These are phyloP conservation scores for Leccinum truebloodii DNA, from an alignment of 768 basidiomycete species.

Conservation along the genomic window DNA sequence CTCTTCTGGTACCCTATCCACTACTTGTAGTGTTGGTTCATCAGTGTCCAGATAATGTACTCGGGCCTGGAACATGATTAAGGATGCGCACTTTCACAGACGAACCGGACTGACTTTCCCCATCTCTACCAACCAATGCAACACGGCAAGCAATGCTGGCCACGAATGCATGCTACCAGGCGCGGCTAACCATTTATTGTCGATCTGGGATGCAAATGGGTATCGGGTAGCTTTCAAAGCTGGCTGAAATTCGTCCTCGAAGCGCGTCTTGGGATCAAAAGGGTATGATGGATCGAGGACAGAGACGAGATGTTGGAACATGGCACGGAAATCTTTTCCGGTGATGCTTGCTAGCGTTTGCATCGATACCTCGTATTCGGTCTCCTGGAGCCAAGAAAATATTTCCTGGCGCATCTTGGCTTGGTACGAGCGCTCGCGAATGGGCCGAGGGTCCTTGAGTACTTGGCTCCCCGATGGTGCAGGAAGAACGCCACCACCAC, in stretches of 20 bases:
- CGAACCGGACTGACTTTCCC: conserved; percentile 61
- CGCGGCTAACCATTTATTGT: conserved; percentile 84
- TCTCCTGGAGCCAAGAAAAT: conserved; percentile 60
- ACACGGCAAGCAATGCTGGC: conserved; percentile 82
- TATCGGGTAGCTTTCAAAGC: conserved; percentile 77
- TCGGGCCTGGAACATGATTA: conserved; percentile 27
- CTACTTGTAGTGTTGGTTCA: conserved; percentile 67
- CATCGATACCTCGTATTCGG: conserved; percentile 67
- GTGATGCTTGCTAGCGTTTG: conserved; percentile 76
- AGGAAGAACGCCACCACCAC: conserved; percentile 39
- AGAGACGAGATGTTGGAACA: conserved; percentile 77
- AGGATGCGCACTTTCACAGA: not conserved
- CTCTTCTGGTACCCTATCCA: conserved; percentile 64
- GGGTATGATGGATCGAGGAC: conserved; percentile 71
- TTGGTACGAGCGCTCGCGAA: conserved; percentile 77
- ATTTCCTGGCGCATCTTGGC: conserved; percentile 78
- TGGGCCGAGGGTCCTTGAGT: conserved; percentile 72
- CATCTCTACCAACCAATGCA: conserved; percentile 91
- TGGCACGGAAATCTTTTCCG: conserved; percentile 80
- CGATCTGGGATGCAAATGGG: conserved; percentile 76
- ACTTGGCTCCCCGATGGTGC: conserved; percentile 56
- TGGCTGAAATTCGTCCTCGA: conserved; percentile 83
- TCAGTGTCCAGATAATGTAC: conserved; percentile 57
- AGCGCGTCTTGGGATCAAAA: conserved; percentile 51
- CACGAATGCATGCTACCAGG: conserved; percentile 92